Percentiles rank a stretch among this genome's conserved stretches.
These are phyloP conservation scores for Syzygium syzygioides DNA, from an alignment of 441 rosid species.

Conservation along the genomic window DNA sequence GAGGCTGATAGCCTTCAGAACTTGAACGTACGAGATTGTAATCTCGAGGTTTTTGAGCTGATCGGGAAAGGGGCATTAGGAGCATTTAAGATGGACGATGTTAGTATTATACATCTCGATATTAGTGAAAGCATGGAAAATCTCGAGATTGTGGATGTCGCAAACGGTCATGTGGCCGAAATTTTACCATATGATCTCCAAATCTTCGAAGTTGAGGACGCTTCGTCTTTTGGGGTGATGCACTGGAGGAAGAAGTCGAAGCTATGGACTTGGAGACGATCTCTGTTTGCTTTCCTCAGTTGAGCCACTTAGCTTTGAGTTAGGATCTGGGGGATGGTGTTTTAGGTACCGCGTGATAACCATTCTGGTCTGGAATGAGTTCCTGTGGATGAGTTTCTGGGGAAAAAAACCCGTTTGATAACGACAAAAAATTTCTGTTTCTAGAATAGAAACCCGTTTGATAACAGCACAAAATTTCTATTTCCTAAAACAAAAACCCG, in stretches of 20 bases:
- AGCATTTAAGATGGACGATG: background rate
- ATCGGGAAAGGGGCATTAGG: background rate
- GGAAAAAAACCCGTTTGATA: no score
- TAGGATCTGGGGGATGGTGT: background rate
- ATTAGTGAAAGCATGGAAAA: background rate
- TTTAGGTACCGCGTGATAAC: no score
- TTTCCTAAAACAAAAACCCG: no score
- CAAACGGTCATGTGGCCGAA: background rate
- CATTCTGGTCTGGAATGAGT: no score
- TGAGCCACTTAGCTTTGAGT: background rate
- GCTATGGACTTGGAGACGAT: background rate
- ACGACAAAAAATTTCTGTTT: no score
- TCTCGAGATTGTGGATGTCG: background rate
- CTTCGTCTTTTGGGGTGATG: background rate
- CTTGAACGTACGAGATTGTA: background rate
- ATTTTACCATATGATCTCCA: background rate
- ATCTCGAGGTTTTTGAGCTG: background rate
- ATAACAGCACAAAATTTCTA: no score
- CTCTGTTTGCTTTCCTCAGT: background rate
- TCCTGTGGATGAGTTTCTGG: no score
- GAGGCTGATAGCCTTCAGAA: slow-evolving; percentile 2
- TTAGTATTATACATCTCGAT: background rate
- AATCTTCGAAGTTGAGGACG: background rate
- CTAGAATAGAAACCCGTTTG: no score
- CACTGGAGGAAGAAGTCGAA: background rate